phyloP scores from a whole-genome alignment of 2,329 filamentous ascomycete species.

The Aspergillus terreus region DNA sequence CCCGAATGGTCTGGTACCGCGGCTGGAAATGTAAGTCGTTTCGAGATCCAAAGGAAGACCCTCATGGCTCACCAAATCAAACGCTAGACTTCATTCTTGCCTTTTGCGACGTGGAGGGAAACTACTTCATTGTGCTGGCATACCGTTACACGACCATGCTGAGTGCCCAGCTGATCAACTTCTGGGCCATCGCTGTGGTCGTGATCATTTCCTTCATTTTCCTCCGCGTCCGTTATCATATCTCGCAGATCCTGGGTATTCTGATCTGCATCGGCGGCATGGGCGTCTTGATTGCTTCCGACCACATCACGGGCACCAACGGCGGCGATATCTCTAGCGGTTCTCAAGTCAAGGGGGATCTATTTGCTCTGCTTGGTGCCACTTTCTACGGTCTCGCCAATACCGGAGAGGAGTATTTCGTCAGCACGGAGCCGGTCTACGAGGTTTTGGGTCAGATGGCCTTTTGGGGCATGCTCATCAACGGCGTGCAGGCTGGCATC shows the following conservation, averaged over 20 bases:
- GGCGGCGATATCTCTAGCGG: conserved; percentile 54
- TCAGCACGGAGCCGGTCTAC: conserved; percentile 80
- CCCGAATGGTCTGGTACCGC: conserved; percentile 60
- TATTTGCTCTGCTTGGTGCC: conserved; percentile 85
- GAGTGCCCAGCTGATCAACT: conserved; percentile 93
- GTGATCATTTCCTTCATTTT: conserved; percentile 79
- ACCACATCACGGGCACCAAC: conserved; percentile 75
- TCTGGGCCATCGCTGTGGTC: conserved; percentile 95
- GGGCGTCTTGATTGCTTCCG: conserved; percentile 79
- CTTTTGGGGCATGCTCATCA: conserved; percentile 84
- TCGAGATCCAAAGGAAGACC: background rate
- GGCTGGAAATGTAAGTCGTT: conserved; percentile 73
- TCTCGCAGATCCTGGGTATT: conserved; percentile 81
- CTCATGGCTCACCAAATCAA: conserved; percentile 1
- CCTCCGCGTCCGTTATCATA: conserved; percentile 84
- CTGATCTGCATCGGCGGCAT: conserved; percentile 86
- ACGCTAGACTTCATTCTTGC: conserved; percentile 71
- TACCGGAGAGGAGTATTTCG: conserved; percentile 90
- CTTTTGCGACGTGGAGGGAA: conserved; percentile 92
- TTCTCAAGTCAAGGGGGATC: conserved; percentile 83
- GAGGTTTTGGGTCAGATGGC: conserved; percentile 91
- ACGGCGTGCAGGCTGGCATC: conserved; percentile 83
- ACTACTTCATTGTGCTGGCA: conserved; percentile 95
- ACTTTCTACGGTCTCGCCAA: conserved; percentile 90
- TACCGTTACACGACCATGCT: conserved; percentile 91